These are phyloP conservation scores for Camellia granthamiana DNA, from an alignment of 148 eudicot genomes.

Conservation along the genomic window DNA sequence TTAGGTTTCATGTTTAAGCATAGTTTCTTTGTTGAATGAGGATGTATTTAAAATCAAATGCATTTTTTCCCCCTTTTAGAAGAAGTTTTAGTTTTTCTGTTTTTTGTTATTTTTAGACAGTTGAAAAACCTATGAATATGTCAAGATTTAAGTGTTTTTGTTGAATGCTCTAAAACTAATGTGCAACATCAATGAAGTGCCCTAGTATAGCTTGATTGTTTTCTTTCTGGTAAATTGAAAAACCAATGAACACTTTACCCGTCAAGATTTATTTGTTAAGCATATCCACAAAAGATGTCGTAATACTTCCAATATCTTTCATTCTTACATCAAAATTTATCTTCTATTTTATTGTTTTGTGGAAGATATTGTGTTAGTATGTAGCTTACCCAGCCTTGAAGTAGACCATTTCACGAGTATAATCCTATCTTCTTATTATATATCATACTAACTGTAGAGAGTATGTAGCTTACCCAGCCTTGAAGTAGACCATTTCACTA, in stretches of 20 bases:
- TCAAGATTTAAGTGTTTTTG: background rate
- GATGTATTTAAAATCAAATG: background rate
- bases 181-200: background rate
- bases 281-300: background rate
- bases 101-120: background rate
- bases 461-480: too few relatives aligned
- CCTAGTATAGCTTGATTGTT: background rate
- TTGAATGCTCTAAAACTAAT: background rate
- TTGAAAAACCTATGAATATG: background rate
- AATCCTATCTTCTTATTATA: background rate
- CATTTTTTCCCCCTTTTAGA: background rate
- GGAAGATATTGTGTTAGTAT: background rate
- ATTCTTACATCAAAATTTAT: background rate
- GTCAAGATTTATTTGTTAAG: background rate
- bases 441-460: background rate
- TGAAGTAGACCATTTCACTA: too few relatives aligned
- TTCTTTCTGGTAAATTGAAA: background rate
- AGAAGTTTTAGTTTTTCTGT: background rate
- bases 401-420: too few relatives aligned
- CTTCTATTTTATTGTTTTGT: background rate
- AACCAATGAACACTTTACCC: background rate
- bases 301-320: background rate
- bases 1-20: background rate
- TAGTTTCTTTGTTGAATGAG: slow-evolving; percentile 5
- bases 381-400: too few relatives aligned